These are phyloP conservation scores for Geosmithia morbida DNA, from an alignment of 2,329 filamentous ascomycete genomes.

Conservation along the genomic window DNA sequence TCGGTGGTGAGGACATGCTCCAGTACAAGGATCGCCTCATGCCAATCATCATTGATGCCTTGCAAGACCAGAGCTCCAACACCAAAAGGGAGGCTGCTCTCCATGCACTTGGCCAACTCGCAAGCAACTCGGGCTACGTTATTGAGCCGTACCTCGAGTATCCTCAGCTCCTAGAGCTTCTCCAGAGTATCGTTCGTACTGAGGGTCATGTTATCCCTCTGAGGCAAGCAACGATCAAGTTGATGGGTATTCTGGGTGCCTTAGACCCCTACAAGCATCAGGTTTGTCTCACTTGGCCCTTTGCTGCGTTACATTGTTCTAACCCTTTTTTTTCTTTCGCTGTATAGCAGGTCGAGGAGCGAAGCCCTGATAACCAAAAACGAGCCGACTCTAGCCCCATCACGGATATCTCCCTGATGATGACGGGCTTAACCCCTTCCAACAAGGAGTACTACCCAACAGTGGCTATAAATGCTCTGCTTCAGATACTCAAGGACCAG, in stretches of 20 bases:
- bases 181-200: conserved; percentile 87
- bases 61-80: conserved; percentile 87
- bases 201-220: conserved; percentile 73
- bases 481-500: conserved; percentile 81
- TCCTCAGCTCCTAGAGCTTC: conserved; percentile 78
- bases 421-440: conserved; percentile 90
- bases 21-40: conserved; percentile 84
- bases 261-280: conserved; percentile 85
- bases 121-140: conserved; percentile 94
- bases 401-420: conserved; percentile 93
- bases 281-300: background rate
- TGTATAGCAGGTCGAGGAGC: conserved; percentile 85
- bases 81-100: conserved; percentile 84
- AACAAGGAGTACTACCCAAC: conserved; percentile 98
- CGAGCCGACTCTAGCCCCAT: conserved; percentile 49
- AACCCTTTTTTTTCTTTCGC: background rate
- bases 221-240: conserved; percentile 85
- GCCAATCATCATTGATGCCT: conserved; percentile 84
- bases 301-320: background rate
- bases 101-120: conserved; percentile 78
- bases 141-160: conserved; percentile 94
- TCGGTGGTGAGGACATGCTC: conserved; percentile 88
- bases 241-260: conserved; percentile 90
- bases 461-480: conserved; percentile 88
- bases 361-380: conserved; percentile 66